Conservation (phyloP, 257 asterid species). For the Verbena officinalis region DNA sequence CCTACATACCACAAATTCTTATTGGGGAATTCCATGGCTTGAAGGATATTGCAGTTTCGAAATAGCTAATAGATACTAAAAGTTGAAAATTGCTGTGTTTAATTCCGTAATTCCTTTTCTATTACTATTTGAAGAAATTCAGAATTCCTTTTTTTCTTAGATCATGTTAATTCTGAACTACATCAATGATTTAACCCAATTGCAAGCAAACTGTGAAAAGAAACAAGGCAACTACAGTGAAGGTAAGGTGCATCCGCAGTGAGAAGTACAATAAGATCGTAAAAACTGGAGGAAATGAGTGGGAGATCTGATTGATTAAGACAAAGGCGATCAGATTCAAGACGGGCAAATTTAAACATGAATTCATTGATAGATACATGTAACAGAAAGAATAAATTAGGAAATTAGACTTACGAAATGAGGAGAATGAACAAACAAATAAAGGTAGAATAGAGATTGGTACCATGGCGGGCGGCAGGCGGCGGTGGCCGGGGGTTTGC, state of each 20-base stretch:
- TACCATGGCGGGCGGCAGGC: conserved; percentile 35
- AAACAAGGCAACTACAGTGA: conserved; percentile 2
- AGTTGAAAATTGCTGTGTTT: neutral
- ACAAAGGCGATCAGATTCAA: neutral
- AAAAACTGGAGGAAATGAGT: neutral
- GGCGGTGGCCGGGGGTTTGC: conserved; percentile 30
- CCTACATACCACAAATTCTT: conserved; percentile 9
- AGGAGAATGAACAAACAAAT: conserved; percentile 11
- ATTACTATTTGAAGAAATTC: conserved; percentile 8
- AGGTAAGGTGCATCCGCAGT: conserved; percentile 14
- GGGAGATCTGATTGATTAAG: conserved; percentile 27
- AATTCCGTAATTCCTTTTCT: neutral
- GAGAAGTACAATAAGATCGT: conserved; percentile 18
- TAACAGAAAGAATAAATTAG: neutral
- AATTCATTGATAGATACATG: conserved; percentile 17
- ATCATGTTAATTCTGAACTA: neutral
- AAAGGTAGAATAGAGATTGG: neutral
- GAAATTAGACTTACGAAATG: neutral
- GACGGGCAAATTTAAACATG: conserved; percentile 8
- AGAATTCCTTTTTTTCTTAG: neutral
- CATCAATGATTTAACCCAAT: conserved; percentile 9
- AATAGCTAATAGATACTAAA: neutral
- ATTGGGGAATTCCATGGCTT: neutral
- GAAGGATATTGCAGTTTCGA: neutral
- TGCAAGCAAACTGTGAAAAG: conserved; percentile 10